A percentile compares a stretch with the other conserved stretches of the same genome.
Conservation (phyloP, 2,329 filamentous ascomycete species). For the Raffaelea ambrosiae region DNA sequence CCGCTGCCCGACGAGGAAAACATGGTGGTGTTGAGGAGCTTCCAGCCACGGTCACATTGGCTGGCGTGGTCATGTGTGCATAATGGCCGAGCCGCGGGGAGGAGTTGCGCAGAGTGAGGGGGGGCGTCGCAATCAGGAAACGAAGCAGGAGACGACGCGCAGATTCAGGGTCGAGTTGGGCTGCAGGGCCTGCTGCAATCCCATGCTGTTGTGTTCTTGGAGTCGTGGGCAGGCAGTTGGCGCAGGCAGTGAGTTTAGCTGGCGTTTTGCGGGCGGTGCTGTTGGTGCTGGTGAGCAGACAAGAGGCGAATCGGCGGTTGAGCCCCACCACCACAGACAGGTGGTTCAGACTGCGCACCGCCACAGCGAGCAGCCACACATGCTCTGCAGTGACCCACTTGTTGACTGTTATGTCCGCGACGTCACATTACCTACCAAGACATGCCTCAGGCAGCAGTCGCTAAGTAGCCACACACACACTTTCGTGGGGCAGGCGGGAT, state of each 20-base stretch:
- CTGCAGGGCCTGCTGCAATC: conserved; percentile 5
- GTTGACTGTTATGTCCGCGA: too few relatives aligned
- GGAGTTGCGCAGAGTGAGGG: too few relatives aligned
- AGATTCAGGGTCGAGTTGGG: not conserved
- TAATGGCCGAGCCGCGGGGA: not conserved
- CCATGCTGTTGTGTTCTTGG: not conserved
- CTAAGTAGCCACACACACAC: too few relatives aligned
- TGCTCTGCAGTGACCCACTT: too few relatives aligned
- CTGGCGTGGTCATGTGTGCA: not conserved
- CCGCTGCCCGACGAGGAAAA: conserved; percentile 56
- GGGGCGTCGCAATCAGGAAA: not conserved
- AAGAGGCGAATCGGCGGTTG: conserved; percentile 1
- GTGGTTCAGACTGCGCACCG: too few relatives aligned
- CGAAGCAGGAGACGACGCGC: too few relatives aligned
- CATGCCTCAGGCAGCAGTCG: too few relatives aligned
- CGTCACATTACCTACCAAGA: too few relatives aligned
- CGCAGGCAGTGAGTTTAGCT: too few relatives aligned
- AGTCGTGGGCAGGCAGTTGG: too few relatives aligned
- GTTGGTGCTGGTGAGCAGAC: not conserved
- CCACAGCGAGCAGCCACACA: too few relatives aligned
- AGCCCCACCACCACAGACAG: conserved; percentile 3
- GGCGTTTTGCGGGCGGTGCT: not conserved
- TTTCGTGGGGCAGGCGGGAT: too few relatives aligned
- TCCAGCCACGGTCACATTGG: not conserved
- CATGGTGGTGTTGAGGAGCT: conserved; percentile 30